A percentile compares a stretch with the other conserved stretches of the same genome.
Conservation (phyloP, 441 rosid genomes). For the Cnidoscolus chayamansa region DNA sequence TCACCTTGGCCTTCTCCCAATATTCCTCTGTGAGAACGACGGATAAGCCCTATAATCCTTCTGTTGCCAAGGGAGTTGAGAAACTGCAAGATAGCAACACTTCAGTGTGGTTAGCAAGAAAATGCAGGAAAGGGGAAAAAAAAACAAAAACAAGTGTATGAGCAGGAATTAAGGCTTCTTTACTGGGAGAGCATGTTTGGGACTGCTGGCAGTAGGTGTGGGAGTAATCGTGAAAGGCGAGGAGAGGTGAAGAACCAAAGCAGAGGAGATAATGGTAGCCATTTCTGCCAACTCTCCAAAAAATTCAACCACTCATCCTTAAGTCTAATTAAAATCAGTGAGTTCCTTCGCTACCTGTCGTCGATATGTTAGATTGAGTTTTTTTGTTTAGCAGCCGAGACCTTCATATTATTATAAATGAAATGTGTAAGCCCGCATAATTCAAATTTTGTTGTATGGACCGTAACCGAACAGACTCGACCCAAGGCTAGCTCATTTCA, state of each 20-base stretch:
- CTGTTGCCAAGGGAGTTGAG: constrained; percentile 24
- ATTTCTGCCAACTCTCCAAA: neutral
- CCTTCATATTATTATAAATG: no score
- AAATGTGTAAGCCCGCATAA: no score
- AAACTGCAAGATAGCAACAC: constrained; percentile 27
- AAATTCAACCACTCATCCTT: neutral
- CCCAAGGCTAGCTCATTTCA: no score
- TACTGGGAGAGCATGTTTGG: constrained; percentile 3
- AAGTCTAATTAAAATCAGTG: neutral
- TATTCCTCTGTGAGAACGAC: constrained; percentile 25
- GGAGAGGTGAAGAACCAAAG: constrained; percentile 1
- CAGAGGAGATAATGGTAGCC: neutral
- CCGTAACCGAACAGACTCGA: no score
- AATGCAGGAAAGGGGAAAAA: neutral
- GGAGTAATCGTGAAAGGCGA: neutral
- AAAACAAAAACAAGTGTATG: neutral
- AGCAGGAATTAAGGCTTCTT: neutral
- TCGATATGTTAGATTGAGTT: no score
- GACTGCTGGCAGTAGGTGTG: neutral
- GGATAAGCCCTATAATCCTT: constrained; percentile 26
- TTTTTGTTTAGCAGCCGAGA: no score
- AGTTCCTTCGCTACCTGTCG: no score
- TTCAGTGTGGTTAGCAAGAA: constrained; percentile 1
- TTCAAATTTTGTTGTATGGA: no score
- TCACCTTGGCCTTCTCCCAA: constrained; percentile 33